A percentile compares a stretch with the other conserved stretches of the same genome.
These are phyloP conservation scores for Pythium vanterpoolii DNA, from an alignment of 352 stramenopile genomes.

Conservation along the genomic window DNA sequence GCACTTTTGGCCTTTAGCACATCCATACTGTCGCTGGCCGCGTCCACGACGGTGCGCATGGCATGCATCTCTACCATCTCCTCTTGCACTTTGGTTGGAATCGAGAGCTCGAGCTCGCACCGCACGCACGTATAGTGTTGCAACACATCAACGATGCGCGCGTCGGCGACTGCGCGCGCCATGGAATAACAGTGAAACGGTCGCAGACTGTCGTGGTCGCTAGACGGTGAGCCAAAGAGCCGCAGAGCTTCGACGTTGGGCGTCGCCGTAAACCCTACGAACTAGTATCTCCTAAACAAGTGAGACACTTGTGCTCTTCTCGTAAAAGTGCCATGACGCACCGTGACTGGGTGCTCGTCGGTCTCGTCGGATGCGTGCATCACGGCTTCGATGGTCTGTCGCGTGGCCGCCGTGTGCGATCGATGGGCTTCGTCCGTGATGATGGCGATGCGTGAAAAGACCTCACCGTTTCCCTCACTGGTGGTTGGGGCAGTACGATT, in stretches of 20 bases:
- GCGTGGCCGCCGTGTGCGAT: constrained; percentile 64
- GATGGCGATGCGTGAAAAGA: constrained; percentile 67
- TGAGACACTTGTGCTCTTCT: neutral
- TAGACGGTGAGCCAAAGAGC: constrained; percentile 49
- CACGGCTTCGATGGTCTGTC: constrained; percentile 64
- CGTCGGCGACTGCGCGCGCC: constrained; percentile 43
- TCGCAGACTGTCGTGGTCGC: constrained; percentile 11
- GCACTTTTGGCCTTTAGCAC: constrained; percentile 67
- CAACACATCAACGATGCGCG: constrained; percentile 63
- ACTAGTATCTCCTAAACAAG: constrained; percentile 31
- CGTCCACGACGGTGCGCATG: constrained; percentile 51
- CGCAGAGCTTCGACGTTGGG: constrained; percentile 60
- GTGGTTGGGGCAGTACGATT: constrained; percentile 9
- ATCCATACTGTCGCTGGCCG: constrained; percentile 53
- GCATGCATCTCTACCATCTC: constrained; percentile 24
- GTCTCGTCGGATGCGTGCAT: constrained; percentile 39
- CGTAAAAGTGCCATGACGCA: neutral
- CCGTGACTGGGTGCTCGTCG: neutral
- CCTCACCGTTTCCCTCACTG: neutral
- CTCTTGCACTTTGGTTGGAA: constrained; percentile 37
- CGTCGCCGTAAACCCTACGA: constrained; percentile 80
- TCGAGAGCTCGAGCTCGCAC: constrained; percentile 53
- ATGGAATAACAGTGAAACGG: constrained; percentile 82
- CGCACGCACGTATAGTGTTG: constrained; percentile 56
- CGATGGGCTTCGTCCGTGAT: constrained; percentile 84